These are phyloP conservation scores for Cordyceps fumosorosea DNA, from an alignment of 2,329 filamentous ascomycete species.

Conservation along the genomic window DNA sequence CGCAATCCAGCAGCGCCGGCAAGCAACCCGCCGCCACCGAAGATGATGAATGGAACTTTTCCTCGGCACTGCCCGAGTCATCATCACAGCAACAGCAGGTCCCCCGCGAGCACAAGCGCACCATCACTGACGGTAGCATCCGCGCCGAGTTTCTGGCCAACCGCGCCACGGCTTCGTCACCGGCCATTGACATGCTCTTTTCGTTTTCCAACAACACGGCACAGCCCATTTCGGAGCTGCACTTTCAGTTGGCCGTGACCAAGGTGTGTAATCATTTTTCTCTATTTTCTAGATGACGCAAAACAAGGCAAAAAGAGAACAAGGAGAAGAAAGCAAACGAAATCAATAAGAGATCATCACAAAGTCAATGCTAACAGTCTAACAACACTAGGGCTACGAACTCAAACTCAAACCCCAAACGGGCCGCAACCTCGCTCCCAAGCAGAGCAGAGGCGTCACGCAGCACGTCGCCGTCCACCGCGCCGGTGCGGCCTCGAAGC, in stretches of 20 bases:
- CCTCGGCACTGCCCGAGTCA: slow-evolving; percentile 70
- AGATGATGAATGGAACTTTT: slow-evolving; percentile 93
- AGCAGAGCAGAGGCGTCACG: slow-evolving; percentile 66
- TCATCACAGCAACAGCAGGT: slow-evolving; percentile 43
- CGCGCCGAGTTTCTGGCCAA: slow-evolving; percentile 68
- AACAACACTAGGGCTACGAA: slow-evolving; percentile 59
- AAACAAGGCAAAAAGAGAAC: background rate
- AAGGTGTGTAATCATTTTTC: slow-evolving; percentile 51
- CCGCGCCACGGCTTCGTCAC: slow-evolving; percentile 44
- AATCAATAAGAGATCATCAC: no score
- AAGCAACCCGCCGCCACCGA: slow-evolving; percentile 39
- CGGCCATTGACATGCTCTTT: slow-evolving; percentile 63
- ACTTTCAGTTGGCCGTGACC: slow-evolving; percentile 88
- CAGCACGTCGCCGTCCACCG: slow-evolving; percentile 73
- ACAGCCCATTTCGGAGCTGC: slow-evolving; percentile 68
- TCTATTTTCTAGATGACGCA: background rate
- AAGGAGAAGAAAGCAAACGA: background rate
- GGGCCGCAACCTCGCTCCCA: slow-evolving; percentile 66
- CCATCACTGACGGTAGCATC: slow-evolving; percentile 63
- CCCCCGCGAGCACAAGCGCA: slow-evolving; percentile 55
- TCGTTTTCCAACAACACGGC: slow-evolving; percentile 77
- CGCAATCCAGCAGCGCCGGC: slow-evolving; percentile 19
- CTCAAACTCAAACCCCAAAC: slow-evolving; percentile 81
- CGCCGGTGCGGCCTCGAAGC: slow-evolving; percentile 46
- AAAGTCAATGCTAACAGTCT: background rate